phyloP scores from a whole-genome alignment of 129 eudicot species.

The Centella asiatica region DNA sequence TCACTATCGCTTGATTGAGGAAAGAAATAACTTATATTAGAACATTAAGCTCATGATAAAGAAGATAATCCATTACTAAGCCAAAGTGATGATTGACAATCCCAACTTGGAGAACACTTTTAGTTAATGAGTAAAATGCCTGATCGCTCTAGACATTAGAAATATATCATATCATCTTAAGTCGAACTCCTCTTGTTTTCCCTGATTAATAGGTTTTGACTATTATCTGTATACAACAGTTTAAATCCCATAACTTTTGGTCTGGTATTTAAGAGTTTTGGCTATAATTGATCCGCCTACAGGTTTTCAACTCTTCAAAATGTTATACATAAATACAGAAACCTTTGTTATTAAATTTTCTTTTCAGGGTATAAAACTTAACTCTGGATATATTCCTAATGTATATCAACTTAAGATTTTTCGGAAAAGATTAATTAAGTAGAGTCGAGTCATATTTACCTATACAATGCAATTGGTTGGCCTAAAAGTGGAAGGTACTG shows the following conservation, averaged over 20 bases:
- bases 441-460: constrained; percentile 40
- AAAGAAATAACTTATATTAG: not conserved
- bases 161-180: no score
- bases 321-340: no score
- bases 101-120: not conserved
- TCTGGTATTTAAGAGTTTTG: no score
- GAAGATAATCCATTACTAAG: not conserved
- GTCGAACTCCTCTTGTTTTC: no score
- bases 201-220: no score
- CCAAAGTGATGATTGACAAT: not conserved
- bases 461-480: constrained; percentile 91
- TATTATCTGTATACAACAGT: no score
- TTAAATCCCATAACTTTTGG: not conserved
- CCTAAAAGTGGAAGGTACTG: constrained; percentile 99
- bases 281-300: not conserved
- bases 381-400: not conserved
- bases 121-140: not conserved
- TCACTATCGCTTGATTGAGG: not conserved
- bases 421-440: not conserved
- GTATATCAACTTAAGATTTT: not conserved
- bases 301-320: not conserved
- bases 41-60: not conserved
- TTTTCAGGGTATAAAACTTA: not conserved
- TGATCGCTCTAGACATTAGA: not conserved
- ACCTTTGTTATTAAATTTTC: no score